These are phyloP conservation scores for Pyrenula aspistea DNA, from an alignment of 495 filamentous ascomycete species.

Conservation along the genomic window DNA sequence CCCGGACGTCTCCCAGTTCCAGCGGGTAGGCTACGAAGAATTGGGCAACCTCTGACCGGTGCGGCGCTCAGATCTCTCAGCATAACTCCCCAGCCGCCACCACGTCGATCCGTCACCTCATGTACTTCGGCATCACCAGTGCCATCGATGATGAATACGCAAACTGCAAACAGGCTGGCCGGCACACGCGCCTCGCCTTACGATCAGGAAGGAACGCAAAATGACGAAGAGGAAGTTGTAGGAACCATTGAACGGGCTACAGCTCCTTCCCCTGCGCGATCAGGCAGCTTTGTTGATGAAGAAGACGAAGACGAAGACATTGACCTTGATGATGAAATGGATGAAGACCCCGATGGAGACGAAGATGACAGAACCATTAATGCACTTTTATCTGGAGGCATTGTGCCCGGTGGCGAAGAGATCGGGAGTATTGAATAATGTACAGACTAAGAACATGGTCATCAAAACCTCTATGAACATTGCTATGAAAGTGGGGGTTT, in stretches of 20 bases:
- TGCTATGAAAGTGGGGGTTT: no score
- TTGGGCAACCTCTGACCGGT: neutral
- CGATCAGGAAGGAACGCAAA: slow-evolving; percentile 1
- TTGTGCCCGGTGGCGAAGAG: neutral
- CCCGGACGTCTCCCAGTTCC: neutral
- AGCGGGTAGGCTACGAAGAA: neutral
- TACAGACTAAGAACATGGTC: no score
- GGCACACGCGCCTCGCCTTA: slow-evolving; percentile 2
- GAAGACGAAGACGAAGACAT: slow-evolving; percentile 10
- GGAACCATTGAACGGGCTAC: neutral
- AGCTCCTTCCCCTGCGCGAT: slow-evolving; percentile 7
- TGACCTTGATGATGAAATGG: slow-evolving; percentile 14
- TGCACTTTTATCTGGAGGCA: neutral
- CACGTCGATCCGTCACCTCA: neutral
- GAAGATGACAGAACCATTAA: slow-evolving; percentile 8
- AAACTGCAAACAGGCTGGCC: slow-evolving; percentile 3
- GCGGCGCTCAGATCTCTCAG: neutral
- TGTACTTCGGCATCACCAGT: slow-evolving; percentile 3
- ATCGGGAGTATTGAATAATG: neutral
- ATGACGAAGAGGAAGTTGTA: slow-evolving; percentile 9
- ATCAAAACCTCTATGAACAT: no score
- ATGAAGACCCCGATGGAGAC: slow-evolving; percentile 22
- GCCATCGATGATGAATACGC: slow-evolving; percentile 9
- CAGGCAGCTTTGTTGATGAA: slow-evolving; percentile 3
- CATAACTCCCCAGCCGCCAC: neutral